Evolutionary conservation across 2,329 filamentous ascomycete species (phyloP).

Genomic region (Fonsecaea pugnacius): DNA sequence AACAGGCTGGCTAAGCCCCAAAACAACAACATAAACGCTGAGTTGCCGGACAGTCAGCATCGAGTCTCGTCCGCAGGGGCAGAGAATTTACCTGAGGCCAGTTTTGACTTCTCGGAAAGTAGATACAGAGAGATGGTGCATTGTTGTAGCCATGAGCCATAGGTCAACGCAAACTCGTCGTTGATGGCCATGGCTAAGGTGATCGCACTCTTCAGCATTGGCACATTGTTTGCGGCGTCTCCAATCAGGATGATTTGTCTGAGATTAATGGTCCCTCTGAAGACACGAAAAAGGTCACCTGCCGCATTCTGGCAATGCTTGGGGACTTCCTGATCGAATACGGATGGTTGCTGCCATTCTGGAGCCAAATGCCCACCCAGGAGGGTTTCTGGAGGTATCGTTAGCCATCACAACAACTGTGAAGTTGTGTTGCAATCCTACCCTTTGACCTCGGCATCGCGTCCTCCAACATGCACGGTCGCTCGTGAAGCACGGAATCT

Average conservation of each 20-base stretch:
- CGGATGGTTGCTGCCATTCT: constrained; percentile 15
- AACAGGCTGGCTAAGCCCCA: constrained; percentile 17
- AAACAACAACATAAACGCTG: constrained; percentile 27
- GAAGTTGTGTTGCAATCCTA: background rate
- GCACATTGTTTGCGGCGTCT: background rate
- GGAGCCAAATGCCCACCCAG: constrained; percentile 4
- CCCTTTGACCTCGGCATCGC: constrained; percentile 18
- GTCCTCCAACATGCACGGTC: constrained; percentile 22
- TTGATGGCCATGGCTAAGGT: background rate
- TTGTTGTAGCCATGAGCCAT: constrained; percentile 25
- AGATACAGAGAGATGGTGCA: constrained; percentile 26
- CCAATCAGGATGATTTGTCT: constrained; percentile 8
- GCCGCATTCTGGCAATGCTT: constrained; percentile 21
- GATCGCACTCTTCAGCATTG: background rate
- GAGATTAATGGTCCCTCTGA: constrained; percentile 16
- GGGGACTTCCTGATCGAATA: constrained; percentile 24
- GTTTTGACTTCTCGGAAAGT: constrained; percentile 27
- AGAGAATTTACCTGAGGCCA: constrained; percentile 21
- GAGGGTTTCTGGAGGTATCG: constrained; percentile 2
- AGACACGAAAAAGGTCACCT: constrained; percentile 28
- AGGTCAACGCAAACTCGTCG: constrained; percentile 21
- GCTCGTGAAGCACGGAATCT: constrained; percentile 20
- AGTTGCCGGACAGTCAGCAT: background rate
- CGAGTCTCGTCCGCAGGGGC: background rate
- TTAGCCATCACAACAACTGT: background rate